phyloP scores from a whole-genome alignment of 768 basidiomycete species.

The Phaeolepiota aurea region DNA sequence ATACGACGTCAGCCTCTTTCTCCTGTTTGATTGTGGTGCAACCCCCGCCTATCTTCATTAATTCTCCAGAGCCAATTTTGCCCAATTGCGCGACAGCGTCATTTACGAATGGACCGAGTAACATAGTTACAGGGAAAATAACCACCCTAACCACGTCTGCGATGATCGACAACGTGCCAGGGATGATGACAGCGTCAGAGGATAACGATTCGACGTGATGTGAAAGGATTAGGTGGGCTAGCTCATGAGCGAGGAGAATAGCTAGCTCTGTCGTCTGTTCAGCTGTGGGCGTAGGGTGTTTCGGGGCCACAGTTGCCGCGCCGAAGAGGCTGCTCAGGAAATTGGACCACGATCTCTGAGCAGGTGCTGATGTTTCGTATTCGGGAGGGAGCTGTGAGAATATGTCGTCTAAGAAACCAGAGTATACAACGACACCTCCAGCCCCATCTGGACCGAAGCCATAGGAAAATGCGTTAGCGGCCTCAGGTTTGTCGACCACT shows the following conservation, averaged over 20 bases:
- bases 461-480: conserved; percentile 89
- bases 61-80: conserved; percentile 67
- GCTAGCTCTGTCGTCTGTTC: conserved; percentile 88
- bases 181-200: conserved; percentile 73
- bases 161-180: conserved; percentile 67
- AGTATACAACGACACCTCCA: conserved; percentile 91
- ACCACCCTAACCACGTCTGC: conserved; percentile 72
- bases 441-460: conserved; percentile 90
- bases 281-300: conserved; percentile 52
- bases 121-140: conserved; percentile 83
- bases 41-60: conserved; percentile 60
- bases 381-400: conserved; percentile 38
- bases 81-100: conserved; percentile 84
- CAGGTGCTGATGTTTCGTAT: conserved; percentile 9
- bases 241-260: conserved; percentile 86
- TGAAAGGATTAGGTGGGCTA: conserved; percentile 83
- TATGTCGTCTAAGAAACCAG: conserved; percentile 87
- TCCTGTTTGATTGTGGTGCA: conserved; percentile 83
- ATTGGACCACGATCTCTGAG: conserved; percentile 32
- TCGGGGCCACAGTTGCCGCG: conserved; percentile 16
- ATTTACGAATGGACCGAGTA: conserved; percentile 92
- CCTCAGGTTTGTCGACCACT: conserved; percentile 78
- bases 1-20: conserved; percentile 88
- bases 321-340: conserved; percentile 40
- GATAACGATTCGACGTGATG: conserved; percentile 93